phyloP scores from a whole-genome alignment of 345 rosid genomes.

The Lepidium aucheri region DNA sequence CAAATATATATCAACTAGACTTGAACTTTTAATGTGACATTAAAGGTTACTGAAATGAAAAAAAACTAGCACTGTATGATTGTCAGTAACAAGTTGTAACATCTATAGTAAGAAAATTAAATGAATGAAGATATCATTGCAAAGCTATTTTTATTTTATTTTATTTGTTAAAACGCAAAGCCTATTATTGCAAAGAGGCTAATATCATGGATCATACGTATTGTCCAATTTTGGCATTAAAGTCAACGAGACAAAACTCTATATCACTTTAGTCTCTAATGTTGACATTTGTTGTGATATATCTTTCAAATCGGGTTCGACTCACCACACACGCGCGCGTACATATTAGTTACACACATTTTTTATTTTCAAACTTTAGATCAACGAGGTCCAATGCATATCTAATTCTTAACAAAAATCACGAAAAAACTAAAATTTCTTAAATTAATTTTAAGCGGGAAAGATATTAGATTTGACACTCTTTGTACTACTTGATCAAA shows the following conservation, averaged over 20 bases:
- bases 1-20: background rate
- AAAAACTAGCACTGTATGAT: background rate
- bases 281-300: constrained; percentile 17
- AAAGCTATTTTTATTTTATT: background rate
- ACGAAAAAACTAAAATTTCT: no score
- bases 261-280: constrained; percentile 21
- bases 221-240: constrained; percentile 20
- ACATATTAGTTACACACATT: background rate
- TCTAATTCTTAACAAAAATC: no score
- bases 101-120: constrained; percentile 4
- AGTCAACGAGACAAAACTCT: constrained; percentile 22
- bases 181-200: background rate
- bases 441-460: no score
- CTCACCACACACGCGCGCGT: background rate
- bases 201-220: constrained; percentile 6
- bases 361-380: no score
- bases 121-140: constrained; percentile 13
- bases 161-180: no score
- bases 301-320: background rate
- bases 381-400: no score
- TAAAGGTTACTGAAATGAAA: background rate
- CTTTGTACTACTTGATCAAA: no score
- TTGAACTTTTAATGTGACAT: background rate
- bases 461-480: no score
- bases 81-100: constrained; percentile 17